Percentiles rank a stretch among this genome's conserved stretches.
These are phyloP conservation scores for Metarhizium rileyi DNA, from an alignment of 2,329 filamentous ascomycete genomes.

Conservation along the genomic window DNA sequence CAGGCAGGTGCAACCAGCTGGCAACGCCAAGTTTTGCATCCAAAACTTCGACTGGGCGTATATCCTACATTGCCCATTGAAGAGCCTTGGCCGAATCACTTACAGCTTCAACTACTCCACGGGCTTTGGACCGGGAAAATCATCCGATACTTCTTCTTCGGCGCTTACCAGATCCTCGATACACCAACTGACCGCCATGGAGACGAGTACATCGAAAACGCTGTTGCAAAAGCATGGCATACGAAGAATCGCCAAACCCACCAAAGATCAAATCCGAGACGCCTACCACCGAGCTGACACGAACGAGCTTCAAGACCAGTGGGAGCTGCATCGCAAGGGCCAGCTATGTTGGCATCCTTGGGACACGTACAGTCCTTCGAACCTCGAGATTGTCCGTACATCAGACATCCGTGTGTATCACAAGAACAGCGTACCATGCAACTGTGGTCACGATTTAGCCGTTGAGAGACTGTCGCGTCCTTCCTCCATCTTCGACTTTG, in stretches of 20 bases:
- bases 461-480: not conserved
- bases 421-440: not conserved
- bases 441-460: not conserved
- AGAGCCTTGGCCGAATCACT: too few relatives aligned
- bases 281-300: not conserved
- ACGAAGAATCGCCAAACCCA: not conserved
- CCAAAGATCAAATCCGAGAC: not conserved
- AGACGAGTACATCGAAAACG: not conserved
- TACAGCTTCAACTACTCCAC: too few relatives aligned
- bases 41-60: not conserved
- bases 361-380: not conserved
- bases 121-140: too few relatives aligned
- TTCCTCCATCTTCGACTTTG: not conserved
- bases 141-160: too few relatives aligned
- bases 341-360: not conserved
- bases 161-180: not conserved
- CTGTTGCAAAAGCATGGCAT: not conserved
- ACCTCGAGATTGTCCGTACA: slow-evolving; percentile 1
- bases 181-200: not conserved
- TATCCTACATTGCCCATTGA: too few relatives aligned
- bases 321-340: not conserved
- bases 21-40: not conserved
- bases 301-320: not conserved
- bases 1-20: not conserved
- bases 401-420: slow-evolving; percentile 1